Evolutionary conservation across 192 early-diverging fungal genomes (phyloP).

Genomic region (Coemansia sp.): DNA sequence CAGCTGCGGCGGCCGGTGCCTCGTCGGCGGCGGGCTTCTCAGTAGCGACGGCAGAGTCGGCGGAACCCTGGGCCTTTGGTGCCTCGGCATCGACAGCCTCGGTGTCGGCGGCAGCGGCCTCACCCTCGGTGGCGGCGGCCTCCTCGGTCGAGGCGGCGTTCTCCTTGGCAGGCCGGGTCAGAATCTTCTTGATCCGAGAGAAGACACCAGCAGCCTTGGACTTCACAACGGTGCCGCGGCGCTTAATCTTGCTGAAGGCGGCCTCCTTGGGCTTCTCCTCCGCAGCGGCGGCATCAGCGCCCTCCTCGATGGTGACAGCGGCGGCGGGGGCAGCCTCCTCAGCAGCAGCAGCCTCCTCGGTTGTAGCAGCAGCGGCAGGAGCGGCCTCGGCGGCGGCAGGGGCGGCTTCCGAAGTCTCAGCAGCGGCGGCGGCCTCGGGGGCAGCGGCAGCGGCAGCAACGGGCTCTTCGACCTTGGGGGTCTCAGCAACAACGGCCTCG

Average conservation of each 20-base stretch:
- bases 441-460: not conserved
- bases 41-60: conserved; percentile 33
- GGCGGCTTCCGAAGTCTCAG: conserved; percentile 9
- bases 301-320: conserved; percentile 14
- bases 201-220: conserved; percentile 44
- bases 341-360: conserved; percentile 10
- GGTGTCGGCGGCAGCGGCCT: conserved; percentile 10
- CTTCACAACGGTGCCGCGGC: conserved; percentile 43
- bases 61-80: conserved; percentile 32
- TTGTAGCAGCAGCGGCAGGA: conserved; percentile 12
- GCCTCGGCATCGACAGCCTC: conserved; percentile 16
- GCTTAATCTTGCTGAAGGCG: conserved; percentile 45
- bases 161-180: conserved; percentile 40
- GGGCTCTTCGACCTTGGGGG: conserved; percentile 14
- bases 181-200: conserved; percentile 42
- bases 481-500: conserved; percentile 13
- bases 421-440: conserved; percentile 18
- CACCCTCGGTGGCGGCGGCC: conserved; percentile 10
- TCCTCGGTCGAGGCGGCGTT: conserved; percentile 17
- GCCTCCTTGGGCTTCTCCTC: conserved; percentile 20
- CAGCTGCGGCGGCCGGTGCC: conserved; percentile 10
- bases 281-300: conserved; percentile 10
- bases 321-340: conserved; percentile 21
- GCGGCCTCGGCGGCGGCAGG: conserved; percentile 11
- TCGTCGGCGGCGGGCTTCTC: conserved; percentile 19